These are phyloP conservation scores for Citrus unshiu DNA, from an alignment of 345 rosid genomes.

Conservation along the genomic window DNA sequence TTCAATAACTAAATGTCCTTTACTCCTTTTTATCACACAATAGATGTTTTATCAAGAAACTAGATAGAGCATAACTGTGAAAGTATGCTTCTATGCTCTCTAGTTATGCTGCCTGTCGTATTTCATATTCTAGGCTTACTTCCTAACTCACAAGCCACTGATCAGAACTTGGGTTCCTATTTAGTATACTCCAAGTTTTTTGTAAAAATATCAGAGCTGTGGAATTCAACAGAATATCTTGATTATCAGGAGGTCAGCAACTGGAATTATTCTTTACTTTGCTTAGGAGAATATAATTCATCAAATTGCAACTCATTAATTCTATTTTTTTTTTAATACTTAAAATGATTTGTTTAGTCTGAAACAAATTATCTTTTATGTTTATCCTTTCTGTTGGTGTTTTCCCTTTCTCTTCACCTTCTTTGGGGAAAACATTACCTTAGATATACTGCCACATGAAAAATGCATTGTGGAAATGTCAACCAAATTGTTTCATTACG, in stretches of 20 bases:
- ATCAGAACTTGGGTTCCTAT: conserved; percentile 5
- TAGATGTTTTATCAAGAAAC: conserved; percentile 6
- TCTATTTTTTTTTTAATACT: background rate
- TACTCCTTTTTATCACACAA: background rate
- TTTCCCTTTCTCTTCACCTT: background rate
- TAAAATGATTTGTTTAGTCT: background rate
- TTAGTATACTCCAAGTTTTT: background rate
- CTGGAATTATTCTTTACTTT: background rate
- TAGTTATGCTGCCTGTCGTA: background rate
- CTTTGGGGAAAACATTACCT: background rate
- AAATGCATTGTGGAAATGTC: background rate
- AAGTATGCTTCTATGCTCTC: background rate
- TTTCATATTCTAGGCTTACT: background rate
- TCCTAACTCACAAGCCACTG: background rate
- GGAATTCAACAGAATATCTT: background rate
- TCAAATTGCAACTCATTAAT: background rate
- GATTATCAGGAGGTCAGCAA: background rate
- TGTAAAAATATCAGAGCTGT: background rate
- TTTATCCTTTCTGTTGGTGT: background rate
- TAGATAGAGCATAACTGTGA: conserved; percentile 8
- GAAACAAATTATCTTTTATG: background rate
- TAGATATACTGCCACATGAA: background rate
- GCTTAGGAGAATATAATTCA: background rate
- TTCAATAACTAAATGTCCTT: conserved; percentile 20
- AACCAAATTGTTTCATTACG: no score